Percentiles rank a stretch among this genome's conserved stretches.
Evolutionary conservation across 148 eudicot species (phyloP).

Genomic region (Rhododendron griersonianum): DNA sequence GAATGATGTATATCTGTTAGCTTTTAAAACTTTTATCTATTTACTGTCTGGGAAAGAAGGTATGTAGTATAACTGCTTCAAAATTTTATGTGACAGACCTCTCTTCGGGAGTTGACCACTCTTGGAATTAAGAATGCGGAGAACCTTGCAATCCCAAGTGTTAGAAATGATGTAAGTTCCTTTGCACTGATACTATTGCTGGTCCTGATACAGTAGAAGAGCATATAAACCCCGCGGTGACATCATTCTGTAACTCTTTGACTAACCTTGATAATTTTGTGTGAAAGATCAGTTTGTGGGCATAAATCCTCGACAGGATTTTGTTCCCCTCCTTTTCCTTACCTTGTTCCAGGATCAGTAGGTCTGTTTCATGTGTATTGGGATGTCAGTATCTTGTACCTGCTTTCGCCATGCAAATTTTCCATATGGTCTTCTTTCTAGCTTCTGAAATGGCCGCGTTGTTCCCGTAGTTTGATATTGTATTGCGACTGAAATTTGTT

Average conservation of each 20-base stretch:
- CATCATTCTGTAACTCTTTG: neutral
- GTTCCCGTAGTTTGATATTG: neutral
- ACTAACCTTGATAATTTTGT: neutral
- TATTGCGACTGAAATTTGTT: neutral
- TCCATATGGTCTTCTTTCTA: neutral
- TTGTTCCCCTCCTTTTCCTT: neutral
- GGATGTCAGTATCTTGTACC: neutral
- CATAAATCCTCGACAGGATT: neutral
- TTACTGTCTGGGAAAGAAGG: neutral
- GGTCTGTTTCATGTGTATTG: neutral
- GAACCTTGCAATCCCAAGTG: slow-evolving; percentile 91
- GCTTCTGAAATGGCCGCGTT: neutral
- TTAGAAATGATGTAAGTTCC: slow-evolving; percentile 88
- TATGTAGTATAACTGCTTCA: slow-evolving; percentile 4
- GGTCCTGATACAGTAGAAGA: neutral
- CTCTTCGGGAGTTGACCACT: slow-evolving; percentile 79
- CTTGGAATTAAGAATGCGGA: slow-evolving; percentile 97
- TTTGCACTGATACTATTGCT: neutral
- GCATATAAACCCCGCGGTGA: neutral
- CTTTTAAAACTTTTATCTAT: neutral
- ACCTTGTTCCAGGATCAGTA: neutral
- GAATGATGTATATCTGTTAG: slow-evolving; percentile 3
- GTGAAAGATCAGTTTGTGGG: neutral
- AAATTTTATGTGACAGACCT: slow-evolving; percentile 50
- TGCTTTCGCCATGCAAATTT: neutral